Base-by-base conservation (phyloP, 345 rosid species). In the Mallotus nudiflorus region DNA sequence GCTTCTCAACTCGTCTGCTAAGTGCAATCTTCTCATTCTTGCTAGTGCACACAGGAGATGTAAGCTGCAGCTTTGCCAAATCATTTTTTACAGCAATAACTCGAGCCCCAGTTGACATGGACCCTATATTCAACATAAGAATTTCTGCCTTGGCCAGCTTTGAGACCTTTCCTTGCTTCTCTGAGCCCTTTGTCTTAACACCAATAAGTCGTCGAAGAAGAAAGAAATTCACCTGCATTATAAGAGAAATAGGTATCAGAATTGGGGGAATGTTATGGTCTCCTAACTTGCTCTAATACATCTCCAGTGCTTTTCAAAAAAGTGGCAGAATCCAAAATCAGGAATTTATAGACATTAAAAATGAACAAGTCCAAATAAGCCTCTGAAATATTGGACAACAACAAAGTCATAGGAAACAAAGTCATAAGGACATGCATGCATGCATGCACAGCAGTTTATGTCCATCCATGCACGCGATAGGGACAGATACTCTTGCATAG, bases 51-150 rank as follows among this genome's bases (percentile, higher is more conserved):
- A 92, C 97, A 0, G 99, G 97, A 16, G 97, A 85, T 0, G 97
- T 87, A 61, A 95, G 83, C 53, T 90, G 97, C 80, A 95, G 77
- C 77, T 95, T 92, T 2, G 96, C 99, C 80, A 95, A 82, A 79
- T 95, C 98, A 22, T 83, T 88, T 85, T 79, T 95, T 31, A 95
- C 96, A 1, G 97, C 97, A 0, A 92, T 19, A 16, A 95, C 97
- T 18, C 93, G 85, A 53, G 99, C 99, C 1, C 99, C 99, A 0
- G 92, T 87, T 0, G 97, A 95, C 99, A 95, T 95, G 0, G 99
- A 95, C 29, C 97, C 96, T 0, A 95, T 91, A 82, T 90, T 95
- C 57, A 95, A 74, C 99, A 95, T 92, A 14, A 95, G 93, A 60
- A 95, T 86, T 86, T 95, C 99, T 75, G 79, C 89, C 81, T 89